A percentile compares a stretch with the other conserved stretches of the same genome.
Evolutionary conservation across 495 filamentous ascomycete species (phyloP).

Genomic region (Xylaria telfairii): DNA sequence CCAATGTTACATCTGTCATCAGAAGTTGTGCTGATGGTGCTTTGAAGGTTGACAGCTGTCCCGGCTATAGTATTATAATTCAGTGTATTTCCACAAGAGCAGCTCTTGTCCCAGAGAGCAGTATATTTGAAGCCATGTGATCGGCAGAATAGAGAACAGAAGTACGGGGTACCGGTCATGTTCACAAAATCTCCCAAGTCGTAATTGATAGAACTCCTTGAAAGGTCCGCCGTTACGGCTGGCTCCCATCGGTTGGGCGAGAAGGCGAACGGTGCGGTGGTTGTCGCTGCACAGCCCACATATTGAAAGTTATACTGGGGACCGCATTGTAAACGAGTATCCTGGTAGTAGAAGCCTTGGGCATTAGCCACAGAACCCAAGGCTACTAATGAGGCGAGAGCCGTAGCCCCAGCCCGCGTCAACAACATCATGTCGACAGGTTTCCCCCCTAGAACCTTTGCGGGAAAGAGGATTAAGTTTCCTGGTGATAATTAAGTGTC

Average conservation of each 20-base stretch:
- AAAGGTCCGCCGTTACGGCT: constrained; percentile 6
- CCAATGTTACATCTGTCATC: not conserved
- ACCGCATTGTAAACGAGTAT: constrained; percentile 22
- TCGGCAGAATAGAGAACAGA: constrained; percentile 36
- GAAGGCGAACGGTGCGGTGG: constrained; percentile 22
- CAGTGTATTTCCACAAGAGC: constrained; percentile 30
- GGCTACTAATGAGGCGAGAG: constrained; percentile 35
- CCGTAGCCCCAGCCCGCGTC: constrained; percentile 28
- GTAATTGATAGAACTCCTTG: constrained; percentile 30
- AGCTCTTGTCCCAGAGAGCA: constrained; percentile 29
- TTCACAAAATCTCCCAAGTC: constrained; percentile 30
- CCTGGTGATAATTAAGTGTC: not conserved
- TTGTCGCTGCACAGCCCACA: constrained; percentile 33
- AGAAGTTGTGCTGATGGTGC: not conserved
- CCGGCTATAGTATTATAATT: not conserved
- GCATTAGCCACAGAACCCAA: constrained; percentile 32
- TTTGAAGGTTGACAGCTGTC: not conserved
- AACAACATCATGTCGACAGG: constrained; percentile 35
- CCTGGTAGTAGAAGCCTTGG: constrained; percentile 31
- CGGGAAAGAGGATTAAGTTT: not conserved
- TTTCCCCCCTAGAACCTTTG: not conserved
- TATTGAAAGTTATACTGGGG: constrained; percentile 30
- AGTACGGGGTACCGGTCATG: constrained; percentile 33
- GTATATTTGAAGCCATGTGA: constrained; percentile 38
- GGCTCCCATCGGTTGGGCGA: constrained; percentile 22